phyloP scores from a whole-genome alignment of 2,329 filamentous ascomycete species.

The Hymenoscyphus fructigenus region DNA sequence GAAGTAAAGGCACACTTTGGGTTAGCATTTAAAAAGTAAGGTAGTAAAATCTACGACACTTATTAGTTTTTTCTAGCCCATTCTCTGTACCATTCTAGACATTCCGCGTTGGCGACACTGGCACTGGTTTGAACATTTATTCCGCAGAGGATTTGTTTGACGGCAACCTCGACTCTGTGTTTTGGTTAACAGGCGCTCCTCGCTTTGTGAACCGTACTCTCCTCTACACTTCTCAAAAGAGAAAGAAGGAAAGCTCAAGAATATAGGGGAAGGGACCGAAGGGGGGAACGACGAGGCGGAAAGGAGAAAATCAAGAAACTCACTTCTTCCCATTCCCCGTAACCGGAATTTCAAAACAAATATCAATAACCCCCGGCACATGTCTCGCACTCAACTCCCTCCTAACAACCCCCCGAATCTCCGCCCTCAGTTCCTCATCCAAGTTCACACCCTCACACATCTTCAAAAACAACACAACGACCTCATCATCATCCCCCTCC shows the following conservation, averaged over 20 bases:
- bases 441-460: conserved; percentile 55
- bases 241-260: too few relatives aligned
- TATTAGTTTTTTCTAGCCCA: conserved; percentile 58
- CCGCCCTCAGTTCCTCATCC: conserved; percentile 55
- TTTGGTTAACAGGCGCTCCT: too few relatives aligned
- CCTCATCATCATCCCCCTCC: conserved; percentile 33
- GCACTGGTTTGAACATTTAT: conserved; percentile 84
- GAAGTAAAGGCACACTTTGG: too few relatives aligned
- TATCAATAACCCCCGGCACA: conserved; percentile 79
- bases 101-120: conserved; percentile 88
- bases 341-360: conserved; percentile 77
- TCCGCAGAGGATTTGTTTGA: conserved; percentile 93
- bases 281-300: neutral
- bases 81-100: conserved; percentile 80
- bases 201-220: neutral
- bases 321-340: conserved; percentile 96
- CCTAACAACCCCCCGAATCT: conserved; percentile 68
- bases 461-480: conserved; percentile 80
- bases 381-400: conserved; percentile 84
- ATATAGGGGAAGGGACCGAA: too few relatives aligned
- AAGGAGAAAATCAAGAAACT: conserved; percentile 39
- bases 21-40: too few relatives aligned
- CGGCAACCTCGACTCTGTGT: conserved; percentile 80
- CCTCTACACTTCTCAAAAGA: neutral
- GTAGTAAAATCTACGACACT: neutral